Conservation (phyloP, 345 rosid species). For the Nasturtium officinale region DNA sequence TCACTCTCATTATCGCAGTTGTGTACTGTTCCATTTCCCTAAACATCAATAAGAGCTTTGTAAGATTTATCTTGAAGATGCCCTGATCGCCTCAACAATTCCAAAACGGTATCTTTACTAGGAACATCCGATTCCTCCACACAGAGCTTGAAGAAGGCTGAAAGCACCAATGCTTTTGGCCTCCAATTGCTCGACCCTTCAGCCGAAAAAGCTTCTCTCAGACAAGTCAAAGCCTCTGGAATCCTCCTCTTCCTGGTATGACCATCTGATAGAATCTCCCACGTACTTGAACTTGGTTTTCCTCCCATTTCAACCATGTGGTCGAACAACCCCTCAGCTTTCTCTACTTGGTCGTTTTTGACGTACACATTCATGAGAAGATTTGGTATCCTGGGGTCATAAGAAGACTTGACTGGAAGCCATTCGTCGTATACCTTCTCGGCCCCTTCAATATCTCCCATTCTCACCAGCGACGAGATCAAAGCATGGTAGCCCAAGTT, state of each 20-base stretch:
- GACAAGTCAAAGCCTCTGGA: slow-evolving; percentile 62
- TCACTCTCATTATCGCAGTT: slow-evolving; percentile 38
- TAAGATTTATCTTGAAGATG: slow-evolving; percentile 56
- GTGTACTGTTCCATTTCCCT: neutral
- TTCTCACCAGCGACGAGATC: slow-evolving; percentile 68
- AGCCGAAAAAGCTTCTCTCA: slow-evolving; percentile 62
- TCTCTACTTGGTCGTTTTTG: slow-evolving; percentile 61
- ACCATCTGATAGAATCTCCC: slow-evolving; percentile 92
- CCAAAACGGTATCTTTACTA: slow-evolving; percentile 59
- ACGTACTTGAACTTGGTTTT: slow-evolving; percentile 69
- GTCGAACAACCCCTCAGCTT: slow-evolving; percentile 60
- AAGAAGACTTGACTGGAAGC: slow-evolving; percentile 65
- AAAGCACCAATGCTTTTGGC: slow-evolving; percentile 60
- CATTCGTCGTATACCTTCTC: slow-evolving; percentile 79
- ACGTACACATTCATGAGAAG: slow-evolving; percentile 67
- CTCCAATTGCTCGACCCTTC: slow-evolving; percentile 67
- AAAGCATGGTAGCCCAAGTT: slow-evolving; percentile 84
- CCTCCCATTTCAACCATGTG: slow-evolving; percentile 76
- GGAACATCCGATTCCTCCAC: slow-evolving; percentile 57
- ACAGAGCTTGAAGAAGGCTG: slow-evolving; percentile 63
- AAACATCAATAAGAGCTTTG: slow-evolving; percentile 47
- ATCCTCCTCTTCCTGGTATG: slow-evolving; percentile 55
- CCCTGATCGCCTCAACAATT: slow-evolving; percentile 58
- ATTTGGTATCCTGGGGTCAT: slow-evolving; percentile 84
- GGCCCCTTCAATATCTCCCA: slow-evolving; percentile 74